Conservation (phyloP, 371 early-diverging fungal species). For the Rhizopus delemar region DNA sequence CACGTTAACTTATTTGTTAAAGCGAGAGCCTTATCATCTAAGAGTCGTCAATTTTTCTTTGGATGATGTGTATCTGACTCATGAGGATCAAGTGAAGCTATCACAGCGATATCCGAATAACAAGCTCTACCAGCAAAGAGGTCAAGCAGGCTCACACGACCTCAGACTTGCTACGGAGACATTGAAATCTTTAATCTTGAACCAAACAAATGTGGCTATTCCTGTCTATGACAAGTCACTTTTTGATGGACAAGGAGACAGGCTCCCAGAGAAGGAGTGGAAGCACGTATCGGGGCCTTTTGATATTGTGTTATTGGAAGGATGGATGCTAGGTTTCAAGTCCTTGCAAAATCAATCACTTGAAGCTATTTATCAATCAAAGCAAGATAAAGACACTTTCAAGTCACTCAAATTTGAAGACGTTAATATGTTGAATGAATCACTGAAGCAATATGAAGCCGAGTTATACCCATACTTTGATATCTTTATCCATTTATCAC, state of each 20-base stretch:
- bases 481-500: slow-evolving; percentile 73
- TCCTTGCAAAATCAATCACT: slow-evolving; percentile 47
- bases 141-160: slow-evolving; percentile 91
- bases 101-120: slow-evolving; percentile 59
- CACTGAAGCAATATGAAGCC: slow-evolving; percentile 56
- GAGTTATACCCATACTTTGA: slow-evolving; percentile 68
- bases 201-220: slow-evolving; percentile 38
- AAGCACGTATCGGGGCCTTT: slow-evolving; percentile 50
- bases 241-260: slow-evolving; percentile 80
- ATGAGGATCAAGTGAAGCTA: slow-evolving; percentile 62
- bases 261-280: slow-evolving; percentile 64
- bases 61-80: slow-evolving; percentile 87
- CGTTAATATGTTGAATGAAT: slow-evolving; percentile 53
- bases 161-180: slow-evolving; percentile 58
- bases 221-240: slow-evolving; percentile 85
- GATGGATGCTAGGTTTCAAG: slow-evolving; percentile 92
- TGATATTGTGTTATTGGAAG: slow-evolving; percentile 89
- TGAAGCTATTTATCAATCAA: not conserved
- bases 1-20: slow-evolving; percentile 48
- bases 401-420: slow-evolving; percentile 35
- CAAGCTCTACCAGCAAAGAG: slow-evolving; percentile 74
- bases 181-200: slow-evolving; percentile 48
- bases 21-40: slow-evolving; percentile 47
- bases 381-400: slow-evolving; percentile 1
- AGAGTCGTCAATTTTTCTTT: slow-evolving; percentile 70